Base-by-base conservation (phyloP, 1,284 basidiomycete genomes). In the Ustanciosporium gigantosporum region DNA sequence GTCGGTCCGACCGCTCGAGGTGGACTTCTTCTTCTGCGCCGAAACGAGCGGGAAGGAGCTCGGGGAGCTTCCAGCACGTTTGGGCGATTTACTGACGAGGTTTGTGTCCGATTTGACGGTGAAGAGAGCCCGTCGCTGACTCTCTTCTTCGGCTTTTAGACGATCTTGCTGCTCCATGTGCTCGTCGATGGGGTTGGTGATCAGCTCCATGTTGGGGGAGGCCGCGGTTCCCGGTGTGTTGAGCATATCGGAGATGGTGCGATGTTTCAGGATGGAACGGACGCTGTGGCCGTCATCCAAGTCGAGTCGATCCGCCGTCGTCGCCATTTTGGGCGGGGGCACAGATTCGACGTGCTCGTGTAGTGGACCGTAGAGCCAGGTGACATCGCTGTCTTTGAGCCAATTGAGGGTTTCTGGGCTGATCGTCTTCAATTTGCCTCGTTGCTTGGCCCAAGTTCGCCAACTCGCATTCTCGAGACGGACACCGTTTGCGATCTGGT, bases 401-500 rank as follows among this genome's bases (percentile, higher is more conserved):
- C 94, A 98, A 79, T 98, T 98, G 69, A 98, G 85, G 3, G 94
- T 96, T 81, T 98, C 94, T 52, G 94, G 94, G 34, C 87, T 89
- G 77, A 98, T 86, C 0, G 94, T 98, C 81, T 89, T 91, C 51
- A 98, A 84, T 66, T 93, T 91, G 73, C 95, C 96, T 61, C 94
- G 83, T 83, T 97, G 94, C 81, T 98, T 97, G 85, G 93, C 94
- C 94, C 95, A 98, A 1, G 94, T 97, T 36, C 95, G 82, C 94
- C 94, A 98, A 70, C 87, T 90, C 4, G 95, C 95, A 76, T 98
- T 98, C 82, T 98, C 95, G 53, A 98, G 84, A 41, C 94, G 83
- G 47, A 90, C 84, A 39, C 94, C 94, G 78, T 98, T 98, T 13
- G 91, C 86, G 75, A 98, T 96, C 80, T 94, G 93, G 78, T 96